Conservation (phyloP, 2,329 filamentous ascomycete genomes). For the Zelopaecilomyces penicillatus region DNA sequence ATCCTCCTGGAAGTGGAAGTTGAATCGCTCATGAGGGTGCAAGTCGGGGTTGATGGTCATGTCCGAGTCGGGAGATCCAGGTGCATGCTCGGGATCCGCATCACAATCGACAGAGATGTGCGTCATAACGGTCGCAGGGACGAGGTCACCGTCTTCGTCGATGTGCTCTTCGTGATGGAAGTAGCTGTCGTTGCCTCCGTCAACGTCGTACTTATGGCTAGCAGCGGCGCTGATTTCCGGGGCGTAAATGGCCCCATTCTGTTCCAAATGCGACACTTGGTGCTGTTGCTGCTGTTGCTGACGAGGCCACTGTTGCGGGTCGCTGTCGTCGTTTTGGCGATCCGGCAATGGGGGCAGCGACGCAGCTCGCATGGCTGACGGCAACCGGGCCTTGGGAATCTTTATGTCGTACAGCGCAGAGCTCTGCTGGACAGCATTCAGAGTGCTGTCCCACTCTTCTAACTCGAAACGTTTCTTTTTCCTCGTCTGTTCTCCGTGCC, state of each 20-base stretch:
- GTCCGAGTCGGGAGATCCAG: background rate
- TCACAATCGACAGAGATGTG: background rate
- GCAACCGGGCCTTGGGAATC: constrained; percentile 3
- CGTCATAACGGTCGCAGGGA: constrained; percentile 4
- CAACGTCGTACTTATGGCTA: background rate
- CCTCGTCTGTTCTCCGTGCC: background rate
- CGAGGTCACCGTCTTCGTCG: constrained; percentile 3
- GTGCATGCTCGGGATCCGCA: constrained; percentile 1
- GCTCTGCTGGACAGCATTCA: too few species aligned
- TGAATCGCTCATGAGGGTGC: background rate
- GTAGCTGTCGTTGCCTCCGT: background rate
- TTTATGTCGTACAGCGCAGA: background rate
- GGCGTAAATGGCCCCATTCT: constrained; percentile 7
- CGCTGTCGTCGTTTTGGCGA: constrained; percentile 4
- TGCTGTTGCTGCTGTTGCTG: background rate
- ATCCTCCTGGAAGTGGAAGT: constrained; percentile 12
- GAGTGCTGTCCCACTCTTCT: background rate
- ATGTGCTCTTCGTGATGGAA: background rate
- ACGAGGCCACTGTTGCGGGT: background rate
- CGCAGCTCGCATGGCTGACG: constrained; percentile 12
- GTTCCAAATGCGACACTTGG: constrained; percentile 1
- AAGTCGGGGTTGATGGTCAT: background rate
- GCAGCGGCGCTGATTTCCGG: background rate
- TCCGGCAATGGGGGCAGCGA: constrained; percentile 5
- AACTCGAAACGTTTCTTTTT: background rate